These are phyloP conservation scores for Micractinium sp. DNA, from an alignment of 139 green algal genomes.

Conservation along the genomic window DNA sequence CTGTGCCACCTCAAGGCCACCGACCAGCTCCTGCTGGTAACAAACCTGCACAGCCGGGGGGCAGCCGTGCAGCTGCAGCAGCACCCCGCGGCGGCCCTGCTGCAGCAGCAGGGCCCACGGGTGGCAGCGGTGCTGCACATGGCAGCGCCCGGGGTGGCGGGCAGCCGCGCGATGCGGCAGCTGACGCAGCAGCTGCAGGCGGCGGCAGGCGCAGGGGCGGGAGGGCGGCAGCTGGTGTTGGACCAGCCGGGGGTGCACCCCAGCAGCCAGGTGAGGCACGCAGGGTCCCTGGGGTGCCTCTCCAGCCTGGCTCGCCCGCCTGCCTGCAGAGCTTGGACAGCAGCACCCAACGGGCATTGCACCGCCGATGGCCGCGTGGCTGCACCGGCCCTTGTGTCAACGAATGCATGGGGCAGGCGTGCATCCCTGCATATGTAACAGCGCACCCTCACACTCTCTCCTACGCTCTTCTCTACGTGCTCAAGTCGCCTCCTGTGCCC, in stretches of 20 bases:
- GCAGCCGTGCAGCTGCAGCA: slow-evolving; percentile 35
- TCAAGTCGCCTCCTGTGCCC: background rate
- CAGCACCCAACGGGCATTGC: too few species aligned
- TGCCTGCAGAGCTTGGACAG: background rate
- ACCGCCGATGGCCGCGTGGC: too few species aligned
- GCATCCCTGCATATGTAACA: too few species aligned
- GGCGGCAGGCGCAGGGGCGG: background rate
- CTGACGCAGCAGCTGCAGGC: slow-evolving; percentile 46
- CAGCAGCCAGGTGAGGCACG: background rate
- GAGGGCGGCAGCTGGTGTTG: slow-evolving; percentile 15
- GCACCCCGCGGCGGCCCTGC: slow-evolving; percentile 39
- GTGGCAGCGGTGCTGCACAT: slow-evolving; percentile 50
- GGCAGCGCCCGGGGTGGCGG: slow-evolving; percentile 5
- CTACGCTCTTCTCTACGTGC: too few species aligned
- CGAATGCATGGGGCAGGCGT: too few species aligned
- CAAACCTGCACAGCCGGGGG: slow-evolving; percentile 33
- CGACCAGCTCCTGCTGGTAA: slow-evolving; percentile 43
- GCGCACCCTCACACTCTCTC: too few species aligned
- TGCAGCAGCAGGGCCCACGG: slow-evolving; percentile 30
- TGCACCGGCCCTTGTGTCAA: too few species aligned
- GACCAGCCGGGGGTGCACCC: background rate
- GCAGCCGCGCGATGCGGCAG: slow-evolving; percentile 29
- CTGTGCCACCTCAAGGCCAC: slow-evolving; percentile 39
- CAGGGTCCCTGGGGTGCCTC: background rate
- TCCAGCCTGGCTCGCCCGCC: background rate